phyloP scores from a whole-genome alignment of 2,329 filamentous ascomycete genomes.

The Phaeophleospora eucalypticola region DNA sequence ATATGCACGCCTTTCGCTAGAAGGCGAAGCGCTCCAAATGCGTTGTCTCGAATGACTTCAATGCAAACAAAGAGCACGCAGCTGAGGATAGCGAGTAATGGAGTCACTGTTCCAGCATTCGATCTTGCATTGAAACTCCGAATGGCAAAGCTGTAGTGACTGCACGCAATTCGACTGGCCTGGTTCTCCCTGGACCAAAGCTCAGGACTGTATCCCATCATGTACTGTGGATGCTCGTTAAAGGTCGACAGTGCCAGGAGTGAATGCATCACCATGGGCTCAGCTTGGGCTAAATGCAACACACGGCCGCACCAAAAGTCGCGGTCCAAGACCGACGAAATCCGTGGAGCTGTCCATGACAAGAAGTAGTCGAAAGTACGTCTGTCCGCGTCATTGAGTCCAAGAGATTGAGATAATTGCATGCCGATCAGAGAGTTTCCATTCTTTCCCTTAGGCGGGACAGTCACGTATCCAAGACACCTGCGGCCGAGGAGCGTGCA shows the following conservation, averaged over 20 bases:
- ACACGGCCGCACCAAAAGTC: slow-evolving; percentile 27
- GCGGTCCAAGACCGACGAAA: slow-evolving; percentile 15
- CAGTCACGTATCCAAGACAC: too few species aligned
- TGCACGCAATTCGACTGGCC: slow-evolving; percentile 11
- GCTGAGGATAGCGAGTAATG: slow-evolving; percentile 21
- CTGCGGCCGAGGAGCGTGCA: too few species aligned
- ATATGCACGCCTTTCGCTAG: slow-evolving; percentile 20
- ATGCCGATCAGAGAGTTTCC: slow-evolving; percentile 1
- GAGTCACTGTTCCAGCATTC: slow-evolving; percentile 9
- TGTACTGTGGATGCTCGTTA: slow-evolving; percentile 22
- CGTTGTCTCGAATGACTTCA: slow-evolving; percentile 25
- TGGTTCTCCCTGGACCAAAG: slow-evolving; percentile 5
- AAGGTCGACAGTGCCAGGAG: slow-evolving; percentile 22
- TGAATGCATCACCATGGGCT: slow-evolving; percentile 21
- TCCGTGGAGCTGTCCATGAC: slow-evolving; percentile 18
- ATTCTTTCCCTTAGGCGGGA: too few species aligned
- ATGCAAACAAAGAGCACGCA: slow-evolving; percentile 29
- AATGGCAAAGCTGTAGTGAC: slow-evolving; percentile 27
- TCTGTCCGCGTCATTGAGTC: slow-evolving; percentile 7
- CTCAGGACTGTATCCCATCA: too few species aligned
- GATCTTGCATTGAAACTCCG: slow-evolving; percentile 11
- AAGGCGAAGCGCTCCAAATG: slow-evolving; percentile 20
- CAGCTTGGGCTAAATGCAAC: slow-evolving; percentile 24
- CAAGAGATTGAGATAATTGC: slow-evolving; percentile 7
- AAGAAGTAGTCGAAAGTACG: slow-evolving; percentile 23